Percentiles rank a stretch among this genome's conserved stretches.
These are phyloP conservation scores for Stephania yunnanensis DNA, from an alignment of 164 flowering plant species.

Conservation along the genomic window DNA sequence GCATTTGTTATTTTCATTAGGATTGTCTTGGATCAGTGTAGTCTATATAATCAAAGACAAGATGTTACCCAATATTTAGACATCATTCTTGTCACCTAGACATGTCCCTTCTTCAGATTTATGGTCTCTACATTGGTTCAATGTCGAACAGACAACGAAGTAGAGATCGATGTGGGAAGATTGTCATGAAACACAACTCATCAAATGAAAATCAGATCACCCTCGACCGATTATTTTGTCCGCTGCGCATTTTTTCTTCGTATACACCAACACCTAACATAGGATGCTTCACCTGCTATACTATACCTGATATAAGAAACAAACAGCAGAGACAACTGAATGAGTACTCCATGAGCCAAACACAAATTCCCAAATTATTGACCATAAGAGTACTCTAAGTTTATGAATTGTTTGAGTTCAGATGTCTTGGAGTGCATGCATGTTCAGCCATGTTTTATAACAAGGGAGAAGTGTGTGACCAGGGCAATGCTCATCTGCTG, in stretches of 20 bases:
- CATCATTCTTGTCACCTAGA: no score
- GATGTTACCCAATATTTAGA: no score
- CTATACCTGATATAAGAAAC: background rate
- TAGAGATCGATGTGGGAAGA: constrained; percentile 4
- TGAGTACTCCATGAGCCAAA: background rate
- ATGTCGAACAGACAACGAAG: constrained; percentile 24
- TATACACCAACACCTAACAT: background rate
- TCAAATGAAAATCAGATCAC: background rate
- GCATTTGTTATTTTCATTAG: no score
- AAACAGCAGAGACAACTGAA: background rate
- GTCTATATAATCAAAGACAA: no score
- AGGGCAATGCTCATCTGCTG: background rate
- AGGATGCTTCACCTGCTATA: background rate
- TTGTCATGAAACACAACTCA: constrained; percentile 13
- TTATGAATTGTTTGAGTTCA: background rate
- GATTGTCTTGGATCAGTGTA: no score
- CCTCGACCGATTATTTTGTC: background rate
- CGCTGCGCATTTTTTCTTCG: background rate
- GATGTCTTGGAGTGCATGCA: background rate
- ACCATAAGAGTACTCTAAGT: background rate
- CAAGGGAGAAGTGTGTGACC: background rate
- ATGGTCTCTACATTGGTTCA: background rate
- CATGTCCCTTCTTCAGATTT: background rate
- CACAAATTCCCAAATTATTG: background rate
- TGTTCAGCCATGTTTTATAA: background rate